Percentiles rank a stretch among this genome's conserved stretches.
Conservation (phyloP, 202 grass and related monocot species). For the Zoysia matrella region DNA sequence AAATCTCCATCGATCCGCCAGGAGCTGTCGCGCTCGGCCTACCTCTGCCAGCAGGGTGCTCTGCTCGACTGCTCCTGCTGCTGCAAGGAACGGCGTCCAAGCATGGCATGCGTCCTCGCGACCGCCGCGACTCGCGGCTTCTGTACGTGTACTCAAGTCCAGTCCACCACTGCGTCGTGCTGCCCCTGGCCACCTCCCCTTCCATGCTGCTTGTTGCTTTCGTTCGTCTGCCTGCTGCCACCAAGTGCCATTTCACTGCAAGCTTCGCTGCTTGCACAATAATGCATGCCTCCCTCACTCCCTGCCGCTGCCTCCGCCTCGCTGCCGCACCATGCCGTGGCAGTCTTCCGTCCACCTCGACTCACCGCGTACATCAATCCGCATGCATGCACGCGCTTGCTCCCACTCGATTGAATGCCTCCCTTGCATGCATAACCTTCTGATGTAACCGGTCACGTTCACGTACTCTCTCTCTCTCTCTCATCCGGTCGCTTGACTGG, state of each 20-base stretch:
- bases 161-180: not conserved
- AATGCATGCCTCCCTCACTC: slow-evolving; percentile 34
- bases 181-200: not conserved
- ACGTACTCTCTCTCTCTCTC: too few species aligned
- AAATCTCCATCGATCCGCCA: not conserved
- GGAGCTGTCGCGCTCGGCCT: slow-evolving; percentile 6
- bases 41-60: not conserved
- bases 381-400: slow-evolving; percentile 44
- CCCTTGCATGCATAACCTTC: not conserved
- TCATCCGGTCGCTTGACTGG: slow-evolving; percentile 15
- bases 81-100: not conserved
- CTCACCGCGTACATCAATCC: not conserved
- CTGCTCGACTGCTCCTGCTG: not conserved
- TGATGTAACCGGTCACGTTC: too few species aligned
- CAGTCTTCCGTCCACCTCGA: not conserved
- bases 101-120: slow-evolving; percentile 40
- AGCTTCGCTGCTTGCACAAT: slow-evolving; percentile 46
- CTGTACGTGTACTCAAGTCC: slow-evolving; percentile 4
- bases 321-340: not conserved
- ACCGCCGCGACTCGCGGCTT: slow-evolving; percentile 20
- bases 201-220: slow-evolving; percentile 50
- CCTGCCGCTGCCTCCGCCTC: not conserved
- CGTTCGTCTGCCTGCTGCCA: not conserved
- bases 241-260: slow-evolving; percentile 38
- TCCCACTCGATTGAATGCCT: slow-evolving; percentile 57